Evolutionary conservation across 2,329 filamentous ascomycete genomes (phyloP), one percentile per base, ranked within the genome.

Genomic region (Bipolaris bicolor): DNA sequence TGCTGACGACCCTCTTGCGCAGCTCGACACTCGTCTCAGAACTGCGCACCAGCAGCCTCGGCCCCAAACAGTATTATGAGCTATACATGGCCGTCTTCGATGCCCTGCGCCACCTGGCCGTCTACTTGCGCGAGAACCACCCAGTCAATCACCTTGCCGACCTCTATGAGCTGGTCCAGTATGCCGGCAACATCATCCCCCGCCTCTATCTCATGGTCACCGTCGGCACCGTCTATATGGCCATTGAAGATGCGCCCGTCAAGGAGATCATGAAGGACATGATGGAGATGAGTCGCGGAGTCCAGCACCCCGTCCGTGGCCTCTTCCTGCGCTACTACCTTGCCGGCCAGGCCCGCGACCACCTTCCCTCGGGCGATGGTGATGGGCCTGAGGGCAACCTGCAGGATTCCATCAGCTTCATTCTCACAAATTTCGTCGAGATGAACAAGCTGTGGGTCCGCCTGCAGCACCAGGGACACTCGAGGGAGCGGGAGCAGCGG

Each of bases 181-280:
- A 97, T 87, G 93, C 93, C 53, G 95, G 96, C 63, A 99, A 99
- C 76, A 98, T 99, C 66, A 89, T 99, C 57, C 95, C 95, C 22
- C 88, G 95, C 64, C 82, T 99, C 61, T 99, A 99, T 77, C 88
- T 99, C 58, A 99, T 99, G 96, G 95, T 99, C 72, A 99, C 96
- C 0, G 96, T 99, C 37, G 95, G 95, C 57, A 99, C 95, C 2
- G 96, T 97, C 47, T 99, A 99, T 82, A 99, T 99, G 95, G 89
- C 91, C 24, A 96, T 99, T 73, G 90, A 95, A 71, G 95, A 98
- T 83, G 95, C 96, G 57, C 95, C 95, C 0, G 95, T 99, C 67
- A 99, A 99, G 80, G 95, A 99, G 82, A 92, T 99, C 62, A 99
- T 99, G 95, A 99, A 99, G 80, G 95, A 99, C 78, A 99, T 99